Percentiles rank a stretch among this genome's conserved stretches.
These are phyloP conservation scores for Lachnellula hyalina DNA, from an alignment of 2,329 filamentous ascomycete genomes.

Conservation along the genomic window DNA sequence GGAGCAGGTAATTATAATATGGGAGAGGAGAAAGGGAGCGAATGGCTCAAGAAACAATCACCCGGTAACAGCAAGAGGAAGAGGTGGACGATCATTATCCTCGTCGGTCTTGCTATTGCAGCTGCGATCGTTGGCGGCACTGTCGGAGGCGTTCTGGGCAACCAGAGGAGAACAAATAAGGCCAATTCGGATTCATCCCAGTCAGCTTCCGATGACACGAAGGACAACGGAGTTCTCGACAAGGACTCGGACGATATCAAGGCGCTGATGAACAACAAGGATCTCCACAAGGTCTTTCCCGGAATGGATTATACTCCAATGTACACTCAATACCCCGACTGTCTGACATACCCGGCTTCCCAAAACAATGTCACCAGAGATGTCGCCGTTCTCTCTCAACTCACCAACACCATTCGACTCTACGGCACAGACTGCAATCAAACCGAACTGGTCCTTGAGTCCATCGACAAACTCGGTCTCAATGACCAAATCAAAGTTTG, in stretches of 20 bases:
- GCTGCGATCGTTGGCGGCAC: slow-evolving; percentile 70
- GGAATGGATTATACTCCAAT: slow-evolving; percentile 94
- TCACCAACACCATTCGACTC: slow-evolving; percentile 81
- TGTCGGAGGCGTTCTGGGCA: slow-evolving; percentile 65
- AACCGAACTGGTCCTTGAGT: slow-evolving; percentile 85
- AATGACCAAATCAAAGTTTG: slow-evolving; percentile 75
- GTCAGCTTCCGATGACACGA: slow-evolving; percentile 54
- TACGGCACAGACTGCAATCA: slow-evolving; percentile 98
- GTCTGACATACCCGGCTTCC: slow-evolving; percentile 68
- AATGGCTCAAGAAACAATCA: slow-evolving; percentile 56
- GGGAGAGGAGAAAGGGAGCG: slow-evolving; percentile 55
- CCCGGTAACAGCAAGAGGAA: slow-evolving; percentile 55
- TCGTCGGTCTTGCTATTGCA: slow-evolving; percentile 60
- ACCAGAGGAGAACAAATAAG: slow-evolving; percentile 32
- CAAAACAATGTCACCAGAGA: slow-evolving; percentile 95
- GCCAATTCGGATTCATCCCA: slow-evolving; percentile 29
- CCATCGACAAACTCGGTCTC: slow-evolving; percentile 69
- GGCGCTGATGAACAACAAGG: slow-evolving; percentile 68
- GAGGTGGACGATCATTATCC: slow-evolving; percentile 62
- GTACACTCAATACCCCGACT: slow-evolving; percentile 85
- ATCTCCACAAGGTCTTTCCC: slow-evolving; percentile 89
- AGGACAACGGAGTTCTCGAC: slow-evolving; percentile 63
- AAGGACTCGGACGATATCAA: slow-evolving; percentile 76
- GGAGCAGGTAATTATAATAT: slow-evolving; percentile 20
- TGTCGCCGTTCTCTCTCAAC: slow-evolving; percentile 80